A percentile compares a stretch with the other conserved stretches of the same genome.
Evolutionary conservation across 768 basidiomycete genomes (phyloP).

Genomic region (Podaxis sp.): DNA sequence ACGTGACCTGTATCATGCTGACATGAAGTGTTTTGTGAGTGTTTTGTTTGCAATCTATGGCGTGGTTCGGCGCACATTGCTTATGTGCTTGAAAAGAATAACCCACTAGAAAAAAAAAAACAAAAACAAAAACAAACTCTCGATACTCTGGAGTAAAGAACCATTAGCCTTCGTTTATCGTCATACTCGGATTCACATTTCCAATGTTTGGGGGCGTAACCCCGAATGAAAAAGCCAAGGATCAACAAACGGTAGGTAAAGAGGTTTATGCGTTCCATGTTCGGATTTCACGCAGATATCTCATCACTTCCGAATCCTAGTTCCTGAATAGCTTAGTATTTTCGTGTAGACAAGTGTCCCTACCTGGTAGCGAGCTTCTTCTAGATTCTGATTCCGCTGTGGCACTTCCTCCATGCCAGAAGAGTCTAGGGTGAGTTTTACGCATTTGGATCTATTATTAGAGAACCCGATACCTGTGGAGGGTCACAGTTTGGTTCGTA

Average conservation of each 20-base stretch:
- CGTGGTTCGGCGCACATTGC: too few species aligned
- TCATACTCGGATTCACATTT: not conserved
- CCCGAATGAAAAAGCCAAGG: constrained; percentile 1
- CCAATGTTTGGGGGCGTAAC: constrained; percentile 3
- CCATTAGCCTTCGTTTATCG: not conserved
- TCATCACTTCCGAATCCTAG: constrained; percentile 8
- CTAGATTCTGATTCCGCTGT: not conserved
- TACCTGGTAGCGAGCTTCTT: not conserved
- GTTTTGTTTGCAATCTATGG: too few species aligned
- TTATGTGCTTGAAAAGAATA: not conserved
- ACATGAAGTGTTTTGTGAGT: too few species aligned
- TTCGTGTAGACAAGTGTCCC: not conserved
- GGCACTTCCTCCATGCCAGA: not conserved
- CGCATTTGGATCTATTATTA: not conserved
- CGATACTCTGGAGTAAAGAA: not conserved
- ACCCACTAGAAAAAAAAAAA: not conserved
- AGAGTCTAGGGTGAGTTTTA: not conserved
- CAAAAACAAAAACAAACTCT: too few species aligned
- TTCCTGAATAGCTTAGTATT: not conserved
- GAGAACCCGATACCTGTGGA: not conserved
- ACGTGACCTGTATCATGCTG: not conserved
- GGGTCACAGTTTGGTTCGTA: not conserved
- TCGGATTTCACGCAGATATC: constrained; percentile 6
- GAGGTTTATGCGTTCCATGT: constrained; percentile 2
- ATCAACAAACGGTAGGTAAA: not conserved